A percentile compares a stretch with the other conserved stretches of the same genome.
phyloP scores from a whole-genome alignment of 139 green algal genomes.

The Chlorella sp. region DNA sequence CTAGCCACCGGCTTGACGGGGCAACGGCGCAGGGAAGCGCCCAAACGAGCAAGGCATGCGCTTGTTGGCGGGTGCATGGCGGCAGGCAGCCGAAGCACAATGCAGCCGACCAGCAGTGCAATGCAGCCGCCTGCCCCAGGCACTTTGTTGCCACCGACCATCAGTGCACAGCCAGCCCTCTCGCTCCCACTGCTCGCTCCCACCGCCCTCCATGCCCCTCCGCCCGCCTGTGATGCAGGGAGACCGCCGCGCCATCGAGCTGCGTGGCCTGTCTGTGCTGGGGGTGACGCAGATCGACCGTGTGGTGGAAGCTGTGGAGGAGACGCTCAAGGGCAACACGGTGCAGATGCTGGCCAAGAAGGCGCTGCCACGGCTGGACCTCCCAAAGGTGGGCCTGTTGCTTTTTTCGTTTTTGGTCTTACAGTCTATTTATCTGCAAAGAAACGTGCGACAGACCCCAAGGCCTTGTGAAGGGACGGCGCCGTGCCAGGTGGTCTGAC shows the following conservation, averaged over 20 bases:
- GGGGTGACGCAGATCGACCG: slow-evolving; percentile 88
- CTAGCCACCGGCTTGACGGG: too few species aligned
- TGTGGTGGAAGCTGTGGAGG: slow-evolving; percentile 93
- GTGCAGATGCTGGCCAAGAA: slow-evolving; percentile 87
- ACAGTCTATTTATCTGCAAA: too few species aligned
- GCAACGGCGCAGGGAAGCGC: too few species aligned
- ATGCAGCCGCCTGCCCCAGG: too few species aligned
- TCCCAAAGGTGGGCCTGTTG: slow-evolving; percentile 79
- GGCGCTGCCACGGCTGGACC: slow-evolving; percentile 83
- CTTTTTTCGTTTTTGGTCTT: too few species aligned
- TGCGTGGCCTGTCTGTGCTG: slow-evolving; percentile 84
- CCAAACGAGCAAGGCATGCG: too few species aligned
- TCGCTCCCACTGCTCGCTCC: background rate
- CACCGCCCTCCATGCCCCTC: background rate
- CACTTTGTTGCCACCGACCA: background rate
- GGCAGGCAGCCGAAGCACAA: background rate
- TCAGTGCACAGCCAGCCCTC: background rate
- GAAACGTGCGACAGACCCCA: too few species aligned
- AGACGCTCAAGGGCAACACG: slow-evolving; percentile 88
- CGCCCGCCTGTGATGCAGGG: slow-evolving; percentile 62
- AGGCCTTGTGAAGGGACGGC: too few species aligned
- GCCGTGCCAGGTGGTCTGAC: too few species aligned
- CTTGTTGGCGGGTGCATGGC: too few species aligned
- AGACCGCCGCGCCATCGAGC: slow-evolving; percentile 72
- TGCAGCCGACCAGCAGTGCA: background rate